Percentiles rank a stretch among this genome's conserved stretches.
Conservation (phyloP, 2,329 filamentous ascomycete genomes). For the Myriosclerotinia curreyana region DNA sequence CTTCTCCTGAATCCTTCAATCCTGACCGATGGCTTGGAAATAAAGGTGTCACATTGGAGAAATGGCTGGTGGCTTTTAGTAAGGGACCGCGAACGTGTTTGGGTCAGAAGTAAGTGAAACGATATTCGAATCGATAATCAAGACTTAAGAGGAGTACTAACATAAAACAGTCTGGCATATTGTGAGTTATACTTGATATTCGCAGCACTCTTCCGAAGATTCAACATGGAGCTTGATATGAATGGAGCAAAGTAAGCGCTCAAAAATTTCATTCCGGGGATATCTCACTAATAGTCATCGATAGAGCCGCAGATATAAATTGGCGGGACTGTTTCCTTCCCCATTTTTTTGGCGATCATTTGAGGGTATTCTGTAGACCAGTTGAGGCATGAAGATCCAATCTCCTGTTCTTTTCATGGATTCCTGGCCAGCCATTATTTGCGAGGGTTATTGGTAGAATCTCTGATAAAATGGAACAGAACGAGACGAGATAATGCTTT, state of each 20-base stretch:
- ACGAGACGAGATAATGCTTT: conserved; percentile 34
- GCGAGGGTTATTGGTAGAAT: conserved; percentile 1
- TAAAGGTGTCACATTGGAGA: conserved; percentile 15
- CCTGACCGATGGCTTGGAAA: conserved; percentile 30
- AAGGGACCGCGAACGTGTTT: conserved; percentile 44
- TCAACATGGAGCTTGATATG: conserved; percentile 34
- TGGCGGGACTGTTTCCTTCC: conserved; percentile 37
- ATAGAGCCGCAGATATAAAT: conserved; percentile 32
- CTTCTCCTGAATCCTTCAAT: conserved; percentile 27
- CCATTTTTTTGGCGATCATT: conserved; percentile 28
- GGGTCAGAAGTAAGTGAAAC: conserved; percentile 28
- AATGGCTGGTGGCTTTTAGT: conserved; percentile 44
- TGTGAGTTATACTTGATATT: conserved; percentile 40
- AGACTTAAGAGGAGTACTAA: neutral
- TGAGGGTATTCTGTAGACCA: conserved; percentile 31
- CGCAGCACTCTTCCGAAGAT: conserved; percentile 38
- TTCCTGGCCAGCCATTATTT: neutral
- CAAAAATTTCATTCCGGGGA: neutral
- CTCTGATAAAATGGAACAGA: conserved; percentile 8
- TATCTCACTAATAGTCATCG: neutral
- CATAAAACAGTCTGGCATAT: conserved; percentile 25
- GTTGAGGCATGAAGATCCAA: neutral
- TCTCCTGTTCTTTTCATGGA: neutral
- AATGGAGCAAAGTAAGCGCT: conserved; percentile 28
- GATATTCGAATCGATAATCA: neutral